Evolutionary conservation across 331 rosid genomes (phyloP).

Genomic region (Quercus tomentella): DNA sequence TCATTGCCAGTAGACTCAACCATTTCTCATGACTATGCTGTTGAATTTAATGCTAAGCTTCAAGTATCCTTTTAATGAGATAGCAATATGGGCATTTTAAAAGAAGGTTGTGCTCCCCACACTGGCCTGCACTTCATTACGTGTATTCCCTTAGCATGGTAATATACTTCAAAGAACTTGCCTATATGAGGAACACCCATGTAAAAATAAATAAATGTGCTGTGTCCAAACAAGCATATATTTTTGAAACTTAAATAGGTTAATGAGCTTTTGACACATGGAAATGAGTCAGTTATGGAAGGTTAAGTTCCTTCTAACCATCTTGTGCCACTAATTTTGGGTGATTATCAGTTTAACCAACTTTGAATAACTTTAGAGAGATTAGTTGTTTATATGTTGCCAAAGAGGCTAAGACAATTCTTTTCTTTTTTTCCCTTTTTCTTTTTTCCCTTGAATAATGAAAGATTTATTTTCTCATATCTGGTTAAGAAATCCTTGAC

Average conservation of each 20-base stretch:
- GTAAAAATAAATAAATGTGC: neutral
- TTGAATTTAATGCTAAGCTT: constrained; percentile 57
- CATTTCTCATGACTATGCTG: constrained; percentile 65
- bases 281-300: constrained; percentile 6
- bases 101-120: too few relatives aligned
- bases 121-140: too few relatives aligned
- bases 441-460: constrained; percentile 7
- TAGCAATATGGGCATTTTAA: neutral
- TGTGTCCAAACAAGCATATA: neutral
- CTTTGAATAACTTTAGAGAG: neutral
- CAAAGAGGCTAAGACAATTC: neutral
- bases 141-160: too few relatives aligned
- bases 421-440: neutral
- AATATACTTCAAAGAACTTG: too few relatives aligned
- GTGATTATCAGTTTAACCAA: neutral
- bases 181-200: neutral
- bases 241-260: neutral
- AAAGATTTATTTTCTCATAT: neutral
- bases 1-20: constrained; percentile 59
- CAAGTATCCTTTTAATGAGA: constrained; percentile 67
- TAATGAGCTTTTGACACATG: constrained; percentile 3
- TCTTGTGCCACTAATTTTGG: neutral
- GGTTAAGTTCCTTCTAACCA: constrained; percentile 1
- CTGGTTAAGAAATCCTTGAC: constrained; percentile 56
- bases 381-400: neutral